Evolutionary conservation across 108 stramenopile genomes (phyloP), one percentile per base, ranked within the genome.

Genomic region (Fistulifera solaris): DNA sequence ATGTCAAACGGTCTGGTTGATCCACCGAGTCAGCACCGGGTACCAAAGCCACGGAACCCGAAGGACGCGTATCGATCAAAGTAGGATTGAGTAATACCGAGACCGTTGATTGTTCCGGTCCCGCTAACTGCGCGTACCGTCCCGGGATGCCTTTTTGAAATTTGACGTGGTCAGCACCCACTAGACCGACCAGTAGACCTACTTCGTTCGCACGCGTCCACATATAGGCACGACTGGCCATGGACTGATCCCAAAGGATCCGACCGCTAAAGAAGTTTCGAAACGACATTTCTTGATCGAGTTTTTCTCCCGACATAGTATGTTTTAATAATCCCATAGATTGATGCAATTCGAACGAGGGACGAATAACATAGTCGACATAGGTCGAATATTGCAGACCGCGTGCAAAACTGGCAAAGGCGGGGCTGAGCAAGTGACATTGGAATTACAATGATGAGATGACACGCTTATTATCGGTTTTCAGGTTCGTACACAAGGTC

Each of bases 141-240:
- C 68, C 79, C 19, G 83, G 75, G 25, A 89, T 76, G 2, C 87
- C 87, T 27, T 74, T 68, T 14, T 54, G 43, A 53, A 80, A 89
- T 35, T 85, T 84, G 45, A 85, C 83, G 58, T 89, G 87, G 52
- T 89, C 87, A 2, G 83, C 80, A 22, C 82, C 83, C 10, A 85
- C 78, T 45, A 84, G 38, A 7, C 78, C 79, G 40, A 85, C 52
- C 19, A 89, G 45, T n/a, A 85, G 57, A 12, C 83, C 79, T 15
- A 66, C 70, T 0, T 71, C 65, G 61, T 89, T 70, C 1, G 56
- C 48, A 10, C 44, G 43, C 13, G 61, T 54, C 83, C 83, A 89
- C 21, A 54, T 52, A 21, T 66, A 59, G 0, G 83, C 78, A 38
- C 46, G 54, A 8, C 53, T 62, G 17, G 87, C 87, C 87, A 89